Percentiles rank a stretch among this genome's conserved stretches.
Conservation (phyloP, 345 rosid genomes). For the Moricandia moricandioides region DNA sequence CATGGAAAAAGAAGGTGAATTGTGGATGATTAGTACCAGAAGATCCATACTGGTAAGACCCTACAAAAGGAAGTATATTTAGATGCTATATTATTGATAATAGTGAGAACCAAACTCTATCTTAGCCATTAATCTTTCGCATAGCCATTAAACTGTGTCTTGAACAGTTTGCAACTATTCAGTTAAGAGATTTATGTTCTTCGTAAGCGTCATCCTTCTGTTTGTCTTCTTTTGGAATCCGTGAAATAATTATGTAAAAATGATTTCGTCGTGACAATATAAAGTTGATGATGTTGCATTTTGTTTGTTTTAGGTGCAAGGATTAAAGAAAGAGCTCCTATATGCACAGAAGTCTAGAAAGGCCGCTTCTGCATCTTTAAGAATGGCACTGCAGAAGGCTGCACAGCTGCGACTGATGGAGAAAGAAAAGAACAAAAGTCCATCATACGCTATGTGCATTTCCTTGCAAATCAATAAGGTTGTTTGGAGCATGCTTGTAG, state of each 20-base stretch:
- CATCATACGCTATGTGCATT: constrained; percentile 97
- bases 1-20: constrained; percentile 37
- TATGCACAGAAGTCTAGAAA: constrained; percentile 74
- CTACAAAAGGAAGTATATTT: constrained; percentile 15
- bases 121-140: background rate
- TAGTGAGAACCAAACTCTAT: background rate
- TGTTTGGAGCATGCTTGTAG: constrained; percentile 97
- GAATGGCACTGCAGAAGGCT: constrained; percentile 83
- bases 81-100: background rate
- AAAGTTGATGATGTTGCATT: constrained; percentile 6
- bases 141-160: background rate
- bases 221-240: background rate
- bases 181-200: constrained; percentile 7
- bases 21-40: constrained; percentile 50
- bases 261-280: background rate
- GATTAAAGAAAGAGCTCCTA: constrained; percentile 69
- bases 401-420: constrained; percentile 87
- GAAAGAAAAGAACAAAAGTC: constrained; percentile 97
- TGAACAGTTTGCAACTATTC: background rate
- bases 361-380: constrained; percentile 70
- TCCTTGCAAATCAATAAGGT: constrained; percentile 84
- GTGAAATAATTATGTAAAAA: too few species aligned
- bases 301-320: constrained; percentile 65
- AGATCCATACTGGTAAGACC: constrained; percentile 46
- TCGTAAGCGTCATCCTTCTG: background rate